These are phyloP conservation scores for Jaenimonas drosophilae DNA, from an alignment of 208 protist species.

Conservation along the genomic window DNA sequence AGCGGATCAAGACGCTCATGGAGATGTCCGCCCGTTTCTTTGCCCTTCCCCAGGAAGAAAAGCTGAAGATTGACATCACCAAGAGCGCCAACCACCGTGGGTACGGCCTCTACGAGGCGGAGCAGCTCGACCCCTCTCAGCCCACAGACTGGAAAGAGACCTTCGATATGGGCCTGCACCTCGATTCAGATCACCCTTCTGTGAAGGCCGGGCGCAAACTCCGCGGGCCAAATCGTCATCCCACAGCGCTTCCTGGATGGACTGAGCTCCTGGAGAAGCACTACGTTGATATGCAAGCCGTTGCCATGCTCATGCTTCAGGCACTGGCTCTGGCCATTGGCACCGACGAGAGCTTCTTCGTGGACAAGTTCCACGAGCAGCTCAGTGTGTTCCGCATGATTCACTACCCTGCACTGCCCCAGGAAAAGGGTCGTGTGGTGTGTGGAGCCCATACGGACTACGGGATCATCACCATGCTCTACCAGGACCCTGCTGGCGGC, in stretches of 20 bases:
- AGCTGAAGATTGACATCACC: slow-evolving; percentile 57
- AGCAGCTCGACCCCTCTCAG: slow-evolving; percentile 39
- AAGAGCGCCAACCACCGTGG: slow-evolving; percentile 44
- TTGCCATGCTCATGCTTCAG: slow-evolving; percentile 41
- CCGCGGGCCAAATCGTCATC: slow-evolving; percentile 55
- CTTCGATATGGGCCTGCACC: slow-evolving; percentile 57
- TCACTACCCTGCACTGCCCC: slow-evolving; percentile 49
- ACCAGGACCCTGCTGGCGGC: slow-evolving; percentile 46
- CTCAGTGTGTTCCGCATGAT: slow-evolving; percentile 71
- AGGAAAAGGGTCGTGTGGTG: slow-evolving; percentile 30
- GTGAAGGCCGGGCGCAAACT: slow-evolving; percentile 48
- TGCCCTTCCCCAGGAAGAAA: slow-evolving; percentile 41
- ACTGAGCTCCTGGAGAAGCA: slow-evolving; percentile 42
- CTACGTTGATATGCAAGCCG: slow-evolving; percentile 43
- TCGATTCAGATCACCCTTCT: slow-evolving; percentile 35
- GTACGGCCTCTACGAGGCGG: slow-evolving; percentile 35
- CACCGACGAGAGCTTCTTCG: slow-evolving; percentile 40
- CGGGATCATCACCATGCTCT: slow-evolving; percentile 71
- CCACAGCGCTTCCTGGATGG: slow-evolving; percentile 37
- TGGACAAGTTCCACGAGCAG: slow-evolving; percentile 45
- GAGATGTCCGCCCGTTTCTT: slow-evolving; percentile 50
- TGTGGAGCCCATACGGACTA: slow-evolving; percentile 76
- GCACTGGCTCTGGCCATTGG: slow-evolving; percentile 47
- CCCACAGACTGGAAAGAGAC: slow-evolving; percentile 61
- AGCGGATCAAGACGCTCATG: slow-evolving; percentile 27